Evolutionary conservation across 73 alveolate genomes (phyloP).

Genomic region (Paramecium primaurelia): DNA sequence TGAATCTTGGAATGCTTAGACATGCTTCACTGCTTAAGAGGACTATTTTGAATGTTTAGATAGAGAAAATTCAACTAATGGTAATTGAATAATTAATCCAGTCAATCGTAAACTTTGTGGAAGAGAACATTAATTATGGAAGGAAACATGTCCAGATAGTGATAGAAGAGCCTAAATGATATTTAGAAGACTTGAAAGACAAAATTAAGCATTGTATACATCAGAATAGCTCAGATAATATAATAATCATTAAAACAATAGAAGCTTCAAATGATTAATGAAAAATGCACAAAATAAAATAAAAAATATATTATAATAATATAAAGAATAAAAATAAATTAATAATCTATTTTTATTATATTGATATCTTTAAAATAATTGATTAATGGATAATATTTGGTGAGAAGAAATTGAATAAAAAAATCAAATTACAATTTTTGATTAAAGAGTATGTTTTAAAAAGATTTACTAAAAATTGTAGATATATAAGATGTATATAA

Average conservation of each 20-base stretch:
- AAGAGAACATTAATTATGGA: neutral
- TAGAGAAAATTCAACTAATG: neutral
- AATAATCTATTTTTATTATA: neutral
- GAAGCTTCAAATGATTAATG: neutral
- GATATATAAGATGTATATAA: too few relatives aligned
- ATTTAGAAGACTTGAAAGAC: neutral
- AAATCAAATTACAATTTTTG: neutral
- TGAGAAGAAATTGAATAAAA: neutral
- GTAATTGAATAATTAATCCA: neutral
- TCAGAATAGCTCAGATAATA: neutral
- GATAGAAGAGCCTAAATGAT: slow-evolving; percentile 9
- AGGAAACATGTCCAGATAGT: neutral
- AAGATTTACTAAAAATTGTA: neutral
- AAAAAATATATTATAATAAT: neutral
- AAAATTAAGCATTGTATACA: neutral
- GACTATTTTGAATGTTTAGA: neutral
- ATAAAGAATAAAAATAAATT: neutral
- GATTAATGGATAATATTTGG: neutral
- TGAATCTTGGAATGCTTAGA: neutral
- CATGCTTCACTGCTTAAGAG: neutral
- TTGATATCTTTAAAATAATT: too few relatives aligned
- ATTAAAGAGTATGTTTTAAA: neutral
- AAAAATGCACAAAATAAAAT: neutral
- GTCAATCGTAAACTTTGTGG: slow-evolving; percentile 3
- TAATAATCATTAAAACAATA: neutral